phyloP scores from a whole-genome alignment of 495 filamentous ascomycete species.

The Penicillium coprophilum region DNA sequence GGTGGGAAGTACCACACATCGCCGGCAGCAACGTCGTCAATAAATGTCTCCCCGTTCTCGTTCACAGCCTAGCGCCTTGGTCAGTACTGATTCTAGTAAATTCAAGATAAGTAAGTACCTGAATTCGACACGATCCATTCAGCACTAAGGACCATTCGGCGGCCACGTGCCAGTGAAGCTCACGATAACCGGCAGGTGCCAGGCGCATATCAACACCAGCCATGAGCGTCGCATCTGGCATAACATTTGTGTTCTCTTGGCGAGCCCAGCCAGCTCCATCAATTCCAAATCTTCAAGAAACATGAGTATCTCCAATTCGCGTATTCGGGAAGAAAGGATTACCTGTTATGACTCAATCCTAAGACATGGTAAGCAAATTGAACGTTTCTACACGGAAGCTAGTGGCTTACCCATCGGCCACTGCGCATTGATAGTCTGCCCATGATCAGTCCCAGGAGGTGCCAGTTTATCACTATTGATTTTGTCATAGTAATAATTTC shows the following conservation, averaged over 20 bases:
- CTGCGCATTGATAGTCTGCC: slow-evolving; percentile 62
- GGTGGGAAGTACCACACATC: slow-evolving; percentile 73
- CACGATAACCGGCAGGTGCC: slow-evolving; percentile 62
- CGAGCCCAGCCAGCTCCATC: slow-evolving; percentile 65
- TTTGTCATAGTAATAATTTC: slow-evolving; percentile 58
- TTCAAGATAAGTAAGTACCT: slow-evolving; percentile 24
- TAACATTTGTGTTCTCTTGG: slow-evolving; percentile 61
- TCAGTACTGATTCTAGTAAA: background rate
- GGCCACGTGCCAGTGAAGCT: slow-evolving; percentile 73
- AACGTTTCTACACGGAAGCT: background rate
- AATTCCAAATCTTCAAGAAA: slow-evolving; percentile 45
- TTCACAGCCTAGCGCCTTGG: slow-evolving; percentile 53
- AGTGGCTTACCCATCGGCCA: slow-evolving; percentile 63
- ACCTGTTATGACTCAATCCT: slow-evolving; percentile 60
- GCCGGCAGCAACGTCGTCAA: slow-evolving; percentile 64
- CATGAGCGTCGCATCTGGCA: slow-evolving; percentile 66
- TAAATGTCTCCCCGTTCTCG: slow-evolving; percentile 60
- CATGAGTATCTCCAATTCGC: slow-evolving; percentile 3
- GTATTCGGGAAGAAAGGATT: background rate
- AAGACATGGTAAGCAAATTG: background rate
- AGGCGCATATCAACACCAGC: slow-evolving; percentile 80
- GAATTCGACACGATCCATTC: slow-evolving; percentile 61
- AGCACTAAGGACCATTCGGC: slow-evolving; percentile 66
- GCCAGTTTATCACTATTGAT: slow-evolving; percentile 66
- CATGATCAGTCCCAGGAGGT: slow-evolving; percentile 65